Conservation (phyloP, 345 rosid genomes). For the Linum usitatissimum region DNA sequence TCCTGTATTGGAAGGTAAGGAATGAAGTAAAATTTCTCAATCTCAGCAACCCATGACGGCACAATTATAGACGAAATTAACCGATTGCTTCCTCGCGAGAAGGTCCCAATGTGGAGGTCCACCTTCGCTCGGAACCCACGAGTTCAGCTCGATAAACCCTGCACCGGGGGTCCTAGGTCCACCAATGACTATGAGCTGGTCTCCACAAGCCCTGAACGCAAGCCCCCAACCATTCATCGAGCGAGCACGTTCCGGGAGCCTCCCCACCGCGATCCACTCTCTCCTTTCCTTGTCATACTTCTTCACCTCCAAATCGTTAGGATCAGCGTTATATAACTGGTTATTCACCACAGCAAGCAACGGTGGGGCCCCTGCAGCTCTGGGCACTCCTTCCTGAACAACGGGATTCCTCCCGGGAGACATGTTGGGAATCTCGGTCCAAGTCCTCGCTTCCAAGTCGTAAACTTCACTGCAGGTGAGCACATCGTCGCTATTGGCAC, state of each 20-base stretch:
- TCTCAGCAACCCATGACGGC: constrained; percentile 95
- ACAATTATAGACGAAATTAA: constrained; percentile 88
- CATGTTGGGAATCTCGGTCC: constrained; percentile 75
- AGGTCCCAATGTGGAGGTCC: constrained; percentile 71
- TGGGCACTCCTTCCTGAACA: constrained; percentile 40
- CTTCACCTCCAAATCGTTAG: constrained; percentile 69
- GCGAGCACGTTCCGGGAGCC: constrained; percentile 71
- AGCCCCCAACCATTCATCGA: constrained; percentile 96
- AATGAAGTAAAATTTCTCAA: constrained; percentile 12
- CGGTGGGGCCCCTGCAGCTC: constrained; percentile 80
- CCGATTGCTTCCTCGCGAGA: constrained; percentile 63
- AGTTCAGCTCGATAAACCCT: constrained; percentile 73
- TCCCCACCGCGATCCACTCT: constrained; percentile 58
- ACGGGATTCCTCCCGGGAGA: constrained; percentile 51
- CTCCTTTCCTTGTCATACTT: constrained; percentile 53
- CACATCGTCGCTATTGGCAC: constrained; percentile 36
- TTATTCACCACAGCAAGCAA: constrained; percentile 76
- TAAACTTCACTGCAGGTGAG: constrained; percentile 80
- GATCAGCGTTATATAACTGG: constrained; percentile 74
- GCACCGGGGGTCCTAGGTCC: constrained; percentile 66
- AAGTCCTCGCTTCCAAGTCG: constrained; percentile 52
- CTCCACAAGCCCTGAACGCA: constrained; percentile 90
- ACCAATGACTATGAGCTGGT: constrained; percentile 73
- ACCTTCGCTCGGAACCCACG: constrained; percentile 72
- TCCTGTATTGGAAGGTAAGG: constrained; percentile 27